Evolutionary conservation across 176 grass and related monocot species (phyloP).

Genomic region (Triticum timopheevii): DNA sequence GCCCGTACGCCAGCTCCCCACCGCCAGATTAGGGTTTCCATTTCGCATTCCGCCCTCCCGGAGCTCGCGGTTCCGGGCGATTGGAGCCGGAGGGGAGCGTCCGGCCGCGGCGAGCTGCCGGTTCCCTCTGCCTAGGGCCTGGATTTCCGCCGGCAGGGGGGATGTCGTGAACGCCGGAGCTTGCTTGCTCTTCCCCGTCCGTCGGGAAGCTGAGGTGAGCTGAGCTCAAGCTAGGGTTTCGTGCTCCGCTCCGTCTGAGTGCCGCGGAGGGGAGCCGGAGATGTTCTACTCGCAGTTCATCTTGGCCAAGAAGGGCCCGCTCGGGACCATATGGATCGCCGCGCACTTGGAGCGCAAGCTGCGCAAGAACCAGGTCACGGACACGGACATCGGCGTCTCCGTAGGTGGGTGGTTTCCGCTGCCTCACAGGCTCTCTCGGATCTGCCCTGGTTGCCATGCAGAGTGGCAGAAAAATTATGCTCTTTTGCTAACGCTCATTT

Average conservation of each 20-base stretch:
- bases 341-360: conserved; percentile 98
- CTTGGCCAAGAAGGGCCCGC: conserved; percentile 98
- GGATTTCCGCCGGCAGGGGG: background rate
- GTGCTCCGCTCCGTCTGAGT: conserved; percentile 1
- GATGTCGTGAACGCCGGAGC: conserved; percentile 37
- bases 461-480: background rate
- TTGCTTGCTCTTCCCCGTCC: conserved; percentile 2
- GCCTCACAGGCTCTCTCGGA: background rate
- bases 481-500: conserved; percentile 8
- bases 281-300: conserved; percentile 99
- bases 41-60: background rate
- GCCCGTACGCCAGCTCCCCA: background rate
- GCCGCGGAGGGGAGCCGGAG: conserved; percentile 18
- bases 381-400: conserved; percentile 96
- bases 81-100: background rate
- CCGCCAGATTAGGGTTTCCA: conserved; percentile 41
- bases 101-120: background rate
- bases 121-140: background rate
- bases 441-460: background rate
- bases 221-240: conserved; percentile 33
- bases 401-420: conserved; percentile 69
- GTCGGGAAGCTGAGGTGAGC: conserved; percentile 21
- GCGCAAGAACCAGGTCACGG: conserved; percentile 96
- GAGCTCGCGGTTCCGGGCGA: background rate
- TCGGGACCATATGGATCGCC: conserved; percentile 99